Percentiles rank a stretch among this genome's conserved stretches.
Evolutionary conservation across 805 yeast species (phyloP).

Genomic region (Nakazawaea anatomiae): DNA sequence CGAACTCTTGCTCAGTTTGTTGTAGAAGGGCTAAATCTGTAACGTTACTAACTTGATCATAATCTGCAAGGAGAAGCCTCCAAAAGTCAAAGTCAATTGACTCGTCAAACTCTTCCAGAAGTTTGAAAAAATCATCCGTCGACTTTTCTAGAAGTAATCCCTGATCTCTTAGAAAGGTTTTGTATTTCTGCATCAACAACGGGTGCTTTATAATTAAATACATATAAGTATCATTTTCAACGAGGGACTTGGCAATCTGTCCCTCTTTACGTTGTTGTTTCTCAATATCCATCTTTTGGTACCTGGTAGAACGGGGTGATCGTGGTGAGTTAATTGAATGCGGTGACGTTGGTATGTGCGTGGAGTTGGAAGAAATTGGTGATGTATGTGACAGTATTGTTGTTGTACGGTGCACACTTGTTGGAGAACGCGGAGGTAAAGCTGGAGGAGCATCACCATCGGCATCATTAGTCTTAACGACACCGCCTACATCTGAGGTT

Average conservation of each 20-base stretch:
- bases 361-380: not conserved
- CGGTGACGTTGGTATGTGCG: not conserved
- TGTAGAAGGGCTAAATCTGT: not conserved
- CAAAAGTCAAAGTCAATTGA: constrained; percentile 7
- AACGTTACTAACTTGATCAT: not conserved
- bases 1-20: constrained; percentile 5
- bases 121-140: not conserved
- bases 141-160: not conserved
- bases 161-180: not conserved
- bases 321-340: not conserved
- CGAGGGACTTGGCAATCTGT: not conserved
- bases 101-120: not conserved
- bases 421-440: not conserved
- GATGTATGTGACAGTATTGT: not conserved
- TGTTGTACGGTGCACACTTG: not conserved
- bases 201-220: constrained; percentile 1
- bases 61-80: constrained; percentile 3
- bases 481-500: not conserved
- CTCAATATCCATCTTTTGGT: not conserved
- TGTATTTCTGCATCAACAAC: not conserved
- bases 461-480: not conserved
- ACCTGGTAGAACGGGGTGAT: not conserved
- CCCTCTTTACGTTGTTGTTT: not conserved
- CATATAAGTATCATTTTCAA: not conserved
- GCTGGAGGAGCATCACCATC: not conserved